Base-by-base conservation (phyloP, 1,139 yeast species). In the Hansenula sp. region DNA sequence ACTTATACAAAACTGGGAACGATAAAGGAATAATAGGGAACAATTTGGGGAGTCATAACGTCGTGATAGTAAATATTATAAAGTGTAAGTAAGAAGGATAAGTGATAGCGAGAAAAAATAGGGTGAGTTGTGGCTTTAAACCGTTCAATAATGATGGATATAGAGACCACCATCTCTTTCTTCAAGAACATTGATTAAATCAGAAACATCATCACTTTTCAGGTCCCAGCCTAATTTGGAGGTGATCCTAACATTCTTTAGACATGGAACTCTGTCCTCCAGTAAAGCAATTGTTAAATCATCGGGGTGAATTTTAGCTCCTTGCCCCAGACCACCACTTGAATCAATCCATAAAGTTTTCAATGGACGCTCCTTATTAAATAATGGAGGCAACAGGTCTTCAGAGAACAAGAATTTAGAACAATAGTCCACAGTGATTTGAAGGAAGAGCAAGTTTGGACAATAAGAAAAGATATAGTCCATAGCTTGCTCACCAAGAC, bases 161-260 rank as follows among this genome's bases (percentile, higher is more conserved):
- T 65, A 68, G 11, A 69, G 43, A 28, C 68, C 61, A 19, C 71
- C 74, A 21, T 58, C 67, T 46, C 65, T 66, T 25, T 67, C 72
- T 47, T 69, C 73, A 21, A 67, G 49, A 17, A 65, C 70, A 35
- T 72, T 75, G 3, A 79, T 76, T 45, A 84, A 61, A 47, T 79
- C 87, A 36, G 68, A 68, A 42, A 91, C 84, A 47, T 82, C 84
- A 39, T 82, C 90, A 44, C 85, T 77, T 35, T 76, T 71, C 33
- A 89, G 81, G 58, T 86, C 82, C 99, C 99, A 93, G 5, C 97
- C 96, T 36, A 93, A 67, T 61, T 84, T 83, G 24, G 84, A 77
- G 17, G 94, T 84, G 41, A 90, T 75, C 40, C 84, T 72, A 3
- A 93, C 70, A 42, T 76, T 76, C 50, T 74, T 72, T 56, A 93